Conservation (phyloP, 2,329 filamentous ascomycete species). For the Rhinocladiella similis region DNA sequence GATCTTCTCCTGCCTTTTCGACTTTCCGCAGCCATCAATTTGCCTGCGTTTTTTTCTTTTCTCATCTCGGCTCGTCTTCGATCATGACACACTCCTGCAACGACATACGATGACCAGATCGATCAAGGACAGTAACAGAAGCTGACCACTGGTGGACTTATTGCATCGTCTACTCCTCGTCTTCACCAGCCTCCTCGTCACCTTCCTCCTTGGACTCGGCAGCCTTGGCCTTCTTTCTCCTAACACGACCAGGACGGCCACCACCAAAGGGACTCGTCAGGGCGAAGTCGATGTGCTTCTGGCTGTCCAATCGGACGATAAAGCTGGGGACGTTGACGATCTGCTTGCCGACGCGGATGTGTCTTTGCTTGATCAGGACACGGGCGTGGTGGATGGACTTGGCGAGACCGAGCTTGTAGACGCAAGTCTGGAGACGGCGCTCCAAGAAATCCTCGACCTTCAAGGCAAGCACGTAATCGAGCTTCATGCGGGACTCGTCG, state of each 20-base stretch:
- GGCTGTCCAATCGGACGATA: conserved; percentile 98
- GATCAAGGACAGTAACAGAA: not conserved
- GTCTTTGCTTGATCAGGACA: conserved; percentile 98
- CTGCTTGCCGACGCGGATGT: conserved; percentile 99
- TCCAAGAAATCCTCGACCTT: conserved; percentile 99
- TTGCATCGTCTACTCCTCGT: conserved; percentile 62
- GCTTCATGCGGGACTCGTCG: conserved; percentile 99
- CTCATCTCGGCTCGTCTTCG: no score
- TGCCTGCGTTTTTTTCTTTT: not conserved
- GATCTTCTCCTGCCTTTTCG: not conserved
- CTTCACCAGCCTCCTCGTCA: conserved; percentile 30
- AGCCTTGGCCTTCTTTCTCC: conserved; percentile 99
- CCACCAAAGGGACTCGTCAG: conserved; percentile 97
- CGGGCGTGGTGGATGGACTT: conserved; percentile 99
- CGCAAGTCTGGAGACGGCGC: conserved; percentile 98
- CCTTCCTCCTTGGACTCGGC: conserved; percentile 67
- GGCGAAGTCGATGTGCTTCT: conserved; percentile 99
- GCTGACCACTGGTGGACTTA: not conserved
- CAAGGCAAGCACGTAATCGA: conserved; percentile 99
- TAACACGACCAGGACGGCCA: conserved; percentile 93
- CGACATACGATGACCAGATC: no score
- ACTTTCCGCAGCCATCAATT: no score
- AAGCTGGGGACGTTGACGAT: conserved; percentile 99
- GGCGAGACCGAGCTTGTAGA: conserved; percentile 99
- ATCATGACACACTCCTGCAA: no score